Evolutionary conservation across 2,329 filamentous ascomycete genomes (phyloP).

Genomic region (Myriosclerotinia curreyana): DNA sequence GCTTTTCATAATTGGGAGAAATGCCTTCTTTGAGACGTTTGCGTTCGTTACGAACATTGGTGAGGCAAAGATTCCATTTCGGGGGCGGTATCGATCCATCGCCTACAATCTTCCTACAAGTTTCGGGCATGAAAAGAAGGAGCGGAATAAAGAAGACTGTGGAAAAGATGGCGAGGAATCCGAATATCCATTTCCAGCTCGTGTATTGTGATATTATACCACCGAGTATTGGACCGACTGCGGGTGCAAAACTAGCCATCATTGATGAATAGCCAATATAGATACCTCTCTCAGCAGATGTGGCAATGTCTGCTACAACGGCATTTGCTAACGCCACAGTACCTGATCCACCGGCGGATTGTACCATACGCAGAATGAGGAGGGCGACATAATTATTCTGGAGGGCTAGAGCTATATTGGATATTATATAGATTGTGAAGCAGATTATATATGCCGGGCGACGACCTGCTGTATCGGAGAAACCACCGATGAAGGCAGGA

Average conservation of each 20-base stretch:
- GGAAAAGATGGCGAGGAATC: constrained; percentile 41
- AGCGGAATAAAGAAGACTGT: constrained; percentile 28
- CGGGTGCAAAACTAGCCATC: constrained; percentile 49
- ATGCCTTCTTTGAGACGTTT: constrained; percentile 25
- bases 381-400: constrained; percentile 50
- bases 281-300: constrained; percentile 56
- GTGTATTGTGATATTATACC: constrained; percentile 30
- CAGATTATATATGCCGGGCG: constrained; percentile 53
- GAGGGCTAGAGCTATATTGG: constrained; percentile 53
- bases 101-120: constrained; percentile 49
- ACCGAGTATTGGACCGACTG: constrained; percentile 33
- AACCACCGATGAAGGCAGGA: constrained; percentile 54
- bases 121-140: constrained; percentile 49
- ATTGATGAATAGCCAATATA: constrained; percentile 65
- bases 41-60: constrained; percentile 40
- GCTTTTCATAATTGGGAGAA: constrained; percentile 27
- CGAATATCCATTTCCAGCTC: constrained; percentile 48
- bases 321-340: constrained; percentile 57
- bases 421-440: constrained; percentile 52
- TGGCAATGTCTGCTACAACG: constrained; percentile 62
- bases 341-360: constrained; percentile 56
- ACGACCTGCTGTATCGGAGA: constrained; percentile 54
- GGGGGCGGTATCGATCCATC: constrained; percentile 56
- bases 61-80: constrained; percentile 50
- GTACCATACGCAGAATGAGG: constrained; percentile 48